Conservation (phyloP, 2,329 filamentous ascomycete genomes). For the Sarocladiaceae sp. region DNA sequence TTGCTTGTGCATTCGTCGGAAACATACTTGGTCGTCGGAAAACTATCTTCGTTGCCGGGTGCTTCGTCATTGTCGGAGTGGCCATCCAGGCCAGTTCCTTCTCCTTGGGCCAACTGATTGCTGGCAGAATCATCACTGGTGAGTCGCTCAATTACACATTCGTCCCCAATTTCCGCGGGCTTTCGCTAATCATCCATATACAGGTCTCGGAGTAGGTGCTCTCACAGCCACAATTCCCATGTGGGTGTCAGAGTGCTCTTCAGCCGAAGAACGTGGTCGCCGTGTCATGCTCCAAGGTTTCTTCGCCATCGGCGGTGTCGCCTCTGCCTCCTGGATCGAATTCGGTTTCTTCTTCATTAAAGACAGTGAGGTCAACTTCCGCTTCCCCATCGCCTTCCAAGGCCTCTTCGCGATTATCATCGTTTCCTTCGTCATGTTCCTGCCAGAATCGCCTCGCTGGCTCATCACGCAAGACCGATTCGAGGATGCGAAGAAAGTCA, state of each 20-base stretch:
- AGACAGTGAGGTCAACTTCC: conserved; percentile 21
- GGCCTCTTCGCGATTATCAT: conserved; percentile 25
- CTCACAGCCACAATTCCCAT: conserved; percentile 48
- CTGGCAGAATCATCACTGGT: conserved; percentile 47
- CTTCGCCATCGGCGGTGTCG: conserved; percentile 37
- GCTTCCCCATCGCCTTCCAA: conserved; percentile 31
- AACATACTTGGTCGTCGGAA: conserved; percentile 53
- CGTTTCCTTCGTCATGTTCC: conserved; percentile 36
- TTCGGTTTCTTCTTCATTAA: conserved; percentile 35
- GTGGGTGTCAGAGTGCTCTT: conserved; percentile 47
- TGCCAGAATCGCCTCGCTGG: conserved; percentile 41
- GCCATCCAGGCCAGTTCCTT: conserved; percentile 51
- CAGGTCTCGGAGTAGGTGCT: conserved; percentile 39
- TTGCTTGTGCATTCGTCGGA: conserved; percentile 39
- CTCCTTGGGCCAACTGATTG: conserved; percentile 23
- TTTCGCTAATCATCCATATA: not conserved
- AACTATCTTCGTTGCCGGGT: conserved; percentile 49
- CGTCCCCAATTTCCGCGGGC: not conserved
- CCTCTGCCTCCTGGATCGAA: conserved; percentile 40
- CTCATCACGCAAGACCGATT: conserved; percentile 43
- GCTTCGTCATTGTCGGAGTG: conserved; percentile 48
- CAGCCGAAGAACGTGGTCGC: conserved; percentile 47
- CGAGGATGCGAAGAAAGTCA: conserved; percentile 30
- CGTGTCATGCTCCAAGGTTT: conserved; percentile 44
- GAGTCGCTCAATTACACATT: not conserved